Evolutionary conservation across 2,329 filamentous ascomycete genomes (phyloP).

Genomic region (Botryotinia narcissicola): DNA sequence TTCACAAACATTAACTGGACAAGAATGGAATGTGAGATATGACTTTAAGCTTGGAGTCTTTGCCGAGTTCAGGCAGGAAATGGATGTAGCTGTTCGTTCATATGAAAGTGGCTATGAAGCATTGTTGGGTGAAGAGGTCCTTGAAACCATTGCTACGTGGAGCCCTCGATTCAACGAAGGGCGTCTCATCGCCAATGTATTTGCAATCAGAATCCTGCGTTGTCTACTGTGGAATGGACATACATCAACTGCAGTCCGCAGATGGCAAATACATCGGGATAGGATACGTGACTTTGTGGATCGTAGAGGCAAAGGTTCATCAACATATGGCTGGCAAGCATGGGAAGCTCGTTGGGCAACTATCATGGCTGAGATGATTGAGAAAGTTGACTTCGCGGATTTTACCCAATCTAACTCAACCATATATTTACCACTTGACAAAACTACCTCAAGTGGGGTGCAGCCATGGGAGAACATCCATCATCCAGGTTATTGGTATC

Average conservation of each 20-base stretch:
- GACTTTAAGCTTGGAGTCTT: slow-evolving; percentile 91
- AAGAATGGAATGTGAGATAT: slow-evolving; percentile 91
- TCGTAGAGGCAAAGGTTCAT: slow-evolving; percentile 76
- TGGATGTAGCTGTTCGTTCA: slow-evolving; percentile 80
- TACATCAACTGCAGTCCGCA: slow-evolving; percentile 73
- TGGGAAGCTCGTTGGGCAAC: slow-evolving; percentile 78
- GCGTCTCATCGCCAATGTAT: slow-evolving; percentile 78
- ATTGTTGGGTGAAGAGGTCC: slow-evolving; percentile 76
- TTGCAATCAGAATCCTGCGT: slow-evolving; percentile 76
- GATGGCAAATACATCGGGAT: slow-evolving; percentile 76
- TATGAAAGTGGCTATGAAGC: slow-evolving; percentile 86
- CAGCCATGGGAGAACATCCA: slow-evolving; percentile 64
- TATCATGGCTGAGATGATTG: slow-evolving; percentile 60
- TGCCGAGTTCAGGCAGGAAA: slow-evolving; percentile 89
- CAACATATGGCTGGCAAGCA: slow-evolving; percentile 89
- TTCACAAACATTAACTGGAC: slow-evolving; percentile 77
- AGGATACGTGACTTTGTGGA: slow-evolving; percentile 76
- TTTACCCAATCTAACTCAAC: slow-evolving; percentile 45
- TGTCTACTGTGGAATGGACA: slow-evolving; percentile 79
- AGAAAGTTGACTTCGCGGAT: slow-evolving; percentile 52
- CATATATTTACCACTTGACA: slow-evolving; percentile 58
- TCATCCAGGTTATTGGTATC: slow-evolving; percentile 67
- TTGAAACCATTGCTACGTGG: slow-evolving; percentile 89
- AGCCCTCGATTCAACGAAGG: slow-evolving; percentile 88
- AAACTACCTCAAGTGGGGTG: slow-evolving; percentile 51